Evolutionary conservation across 192 early-diverging fungal species (phyloP), one percentile per base, ranked within the genome.

Genomic region (Allomyces macrogynus): DNA sequence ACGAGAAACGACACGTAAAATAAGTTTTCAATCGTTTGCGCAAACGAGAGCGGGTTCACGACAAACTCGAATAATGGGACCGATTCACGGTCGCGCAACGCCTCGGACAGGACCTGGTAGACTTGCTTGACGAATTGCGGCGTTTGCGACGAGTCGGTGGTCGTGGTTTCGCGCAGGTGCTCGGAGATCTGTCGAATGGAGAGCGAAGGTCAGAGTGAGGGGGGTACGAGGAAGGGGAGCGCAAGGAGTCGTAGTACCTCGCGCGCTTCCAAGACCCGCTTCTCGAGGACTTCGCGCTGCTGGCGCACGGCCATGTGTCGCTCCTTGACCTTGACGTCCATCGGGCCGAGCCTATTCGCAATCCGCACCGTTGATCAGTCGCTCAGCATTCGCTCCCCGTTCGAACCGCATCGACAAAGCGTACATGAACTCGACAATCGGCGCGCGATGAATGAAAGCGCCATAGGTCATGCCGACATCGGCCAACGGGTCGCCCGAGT

Each of bases 1-100:
- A 95, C 80, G 60, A 98, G 75, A 69, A 98, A 98, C n/a, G 91
- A 89, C n/a, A 94, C 71, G 64, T 94, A 93, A 70, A 98, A 98
- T 60, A 98, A 79, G 72, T 98, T 98, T 70, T 98, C 95, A 4
- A 98, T 85, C 5, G 90, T 87, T 76, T 98, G 95, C 7, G 83
- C 76, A 72, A 95, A 95, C 20, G 91, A 91, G 5, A 78, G 71
- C 12, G 93, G 95, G 73, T 98, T 95, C 62, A 89, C 76, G 49
- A 94, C 79, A 68, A 98, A 87, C 67, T 86, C 74, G 71, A 94
- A 95, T 65, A 93, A 75, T 67, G 62, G 61, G 23, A 80, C 67
- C 60, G 10, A 10, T 7, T n/a, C 43, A 0, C 87, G 86, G 63
- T 83, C 76, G 0, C 81, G 76, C 0, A 81, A 82, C 9, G 68